Base-by-base conservation (phyloP, 1,284 basidiomycete genomes). In the Sporisorium scitamineum region DNA sequence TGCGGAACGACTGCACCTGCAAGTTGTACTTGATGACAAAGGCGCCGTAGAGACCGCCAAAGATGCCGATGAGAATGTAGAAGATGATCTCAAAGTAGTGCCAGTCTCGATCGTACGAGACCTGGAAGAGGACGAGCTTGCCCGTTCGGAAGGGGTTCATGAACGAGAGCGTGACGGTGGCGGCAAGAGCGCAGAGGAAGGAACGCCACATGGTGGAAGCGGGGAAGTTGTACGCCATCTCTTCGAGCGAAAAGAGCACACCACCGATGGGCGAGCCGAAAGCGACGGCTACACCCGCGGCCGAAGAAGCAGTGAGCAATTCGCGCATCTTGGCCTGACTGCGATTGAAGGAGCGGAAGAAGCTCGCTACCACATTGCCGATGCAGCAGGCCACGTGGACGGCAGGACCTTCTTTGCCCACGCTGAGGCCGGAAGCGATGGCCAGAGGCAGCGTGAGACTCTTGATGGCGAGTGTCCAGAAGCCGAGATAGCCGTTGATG, bases 131-230 rank as follows among this genome's bases (percentile, higher is more conserved):
- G 80, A 99, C 97, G 31, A 99, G 91, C 85, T 99, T 99, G 39
- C 97, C 97, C 0, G 97, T 99, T 27, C 95, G 90, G 87, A 95
- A 99, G 0, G 97, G 97, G 84, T 99, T 98, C 92, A 99, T 95
- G 3, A 93, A 93, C 92, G 95, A 93, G 31, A 99, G 88, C 0
- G 95, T 96, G 75, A 98, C 94, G 0, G 96, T 98, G 3, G 97
- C 96, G 26, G 97, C 92, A 57, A 99, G 88, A 14, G 97, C 97
- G 86, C 97, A 99, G 80, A 99, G 91, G 86, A 99, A 98, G 81
- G 93, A 95, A 77, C 92, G 88, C 95, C 95, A 99, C 94, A 99
- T 97, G 2, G 96, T 98, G 84, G 94, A 92, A 85, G 96, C 95
- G 52, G 93, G 96, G 86, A 97, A 98, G 39, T 91, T 92, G 85